Evolutionary conservation across 495 filamentous ascomycete genomes (phyloP), one percentile per base, ranked within the genome.

Genomic region (Trichoderma orchidacearum): DNA sequence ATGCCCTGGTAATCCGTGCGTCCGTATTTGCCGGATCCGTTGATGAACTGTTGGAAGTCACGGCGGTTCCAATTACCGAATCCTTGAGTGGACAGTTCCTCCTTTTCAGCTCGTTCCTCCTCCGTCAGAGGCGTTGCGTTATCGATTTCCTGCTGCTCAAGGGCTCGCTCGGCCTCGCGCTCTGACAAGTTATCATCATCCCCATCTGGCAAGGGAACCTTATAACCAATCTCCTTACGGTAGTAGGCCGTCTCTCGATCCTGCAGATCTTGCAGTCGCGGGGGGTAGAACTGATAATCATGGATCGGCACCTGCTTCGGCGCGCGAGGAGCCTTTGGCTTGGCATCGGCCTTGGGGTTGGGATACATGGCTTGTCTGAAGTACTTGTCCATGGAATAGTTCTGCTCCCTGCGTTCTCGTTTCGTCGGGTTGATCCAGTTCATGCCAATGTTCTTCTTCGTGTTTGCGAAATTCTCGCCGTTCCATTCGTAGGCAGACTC

Each of bases 401-500:
- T 86, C 66, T 95, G 89, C 66, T 99, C 93, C 72, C 97, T 99
- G 54, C 94, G 87, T 72, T 99, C 94, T 62, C 94, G 91, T 76
- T 97, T 99, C 18, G 93, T 84, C 2, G 94, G 94, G 64, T 99
- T 96, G 74, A 99, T 99, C 94, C 94, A 99, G 65, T 77, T 94
- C 30, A 95, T 79, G 34, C 90, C 90, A 58, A 99, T 88, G 41
- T 95, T 92, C 64, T 96, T 96, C 74, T 95, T 95, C 54, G 84
- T 81, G n/a, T 76, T 79, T 6, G 89, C 87, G 63, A 97, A 99
- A 62, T 90, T 88, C 67, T 96, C 84, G 28, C 94, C 94, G 60
- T 99, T 97, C 94, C 94, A 99, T 65, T 97, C 92, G 59, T 99
- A 99, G 0, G 91, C 86, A 41, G 89, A 95, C 61, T 99, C 94